Conservation (phyloP, 2,329 filamentous ascomycete genomes). For the Ceratocystis variospora region DNA sequence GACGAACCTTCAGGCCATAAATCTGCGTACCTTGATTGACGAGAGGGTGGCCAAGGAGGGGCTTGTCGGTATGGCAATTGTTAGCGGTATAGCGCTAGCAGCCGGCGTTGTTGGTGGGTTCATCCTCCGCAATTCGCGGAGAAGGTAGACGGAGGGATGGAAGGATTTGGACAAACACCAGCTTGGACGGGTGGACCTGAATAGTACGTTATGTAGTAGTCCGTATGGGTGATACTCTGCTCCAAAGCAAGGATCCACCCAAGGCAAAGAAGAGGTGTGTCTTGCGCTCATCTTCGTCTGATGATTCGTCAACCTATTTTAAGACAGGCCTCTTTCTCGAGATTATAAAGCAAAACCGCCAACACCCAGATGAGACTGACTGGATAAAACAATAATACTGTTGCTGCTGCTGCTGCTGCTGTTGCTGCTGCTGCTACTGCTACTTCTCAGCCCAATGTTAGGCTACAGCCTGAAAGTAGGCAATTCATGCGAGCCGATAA, state of each 20-base stretch:
- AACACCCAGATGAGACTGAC: too few species aligned
- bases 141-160: slow-evolving; percentile 28
- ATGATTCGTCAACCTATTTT: not conserved
- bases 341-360: not conserved
- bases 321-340: not conserved
- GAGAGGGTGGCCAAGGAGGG: slow-evolving; percentile 94
- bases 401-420: too few species aligned
- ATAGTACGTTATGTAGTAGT: not conserved
- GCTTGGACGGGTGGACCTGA: not conserved
- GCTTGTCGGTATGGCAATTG: slow-evolving; percentile 82
- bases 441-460: not conserved
- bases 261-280: too few species aligned
- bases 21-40: slow-evolving; percentile 77
- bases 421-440: not conserved
- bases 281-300: not conserved
- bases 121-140: slow-evolving; percentile 62
- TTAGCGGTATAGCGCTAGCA: slow-evolving; percentile 81
- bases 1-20: slow-evolving; percentile 76
- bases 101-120: slow-evolving; percentile 88
- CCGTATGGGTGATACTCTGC: not conserved
- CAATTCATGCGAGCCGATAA: not conserved
- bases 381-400: too few species aligned
- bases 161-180: not conserved
- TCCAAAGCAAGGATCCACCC: not conserved
- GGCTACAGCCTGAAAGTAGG: not conserved